Percentiles rank a stretch among this genome's conserved stretches.
phyloP scores from a whole-genome alignment of 2,329 filamentous ascomycete species.

The Ophiostoma novo-ulmi region DNA sequence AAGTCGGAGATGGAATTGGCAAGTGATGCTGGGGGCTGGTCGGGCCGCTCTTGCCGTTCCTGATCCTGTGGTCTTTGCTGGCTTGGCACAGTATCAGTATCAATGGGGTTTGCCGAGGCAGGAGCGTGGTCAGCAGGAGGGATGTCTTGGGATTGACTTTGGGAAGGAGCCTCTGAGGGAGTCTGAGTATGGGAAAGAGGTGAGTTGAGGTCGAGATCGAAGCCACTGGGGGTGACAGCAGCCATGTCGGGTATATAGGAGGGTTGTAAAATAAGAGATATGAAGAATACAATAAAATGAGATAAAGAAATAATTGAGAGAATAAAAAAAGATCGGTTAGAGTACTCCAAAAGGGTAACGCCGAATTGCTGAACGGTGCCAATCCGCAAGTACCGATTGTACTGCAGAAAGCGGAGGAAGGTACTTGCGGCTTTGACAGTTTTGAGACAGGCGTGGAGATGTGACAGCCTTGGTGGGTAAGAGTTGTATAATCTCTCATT shows the following conservation, averaged over 20 bases:
- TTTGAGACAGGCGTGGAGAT: not conserved
- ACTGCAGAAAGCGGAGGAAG: not conserved
- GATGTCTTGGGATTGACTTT: not conserved
- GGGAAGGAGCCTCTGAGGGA: not conserved
- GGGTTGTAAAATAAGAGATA: not conserved
- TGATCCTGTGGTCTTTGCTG: not conserved
- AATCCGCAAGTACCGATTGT: not conserved
- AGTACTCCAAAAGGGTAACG: not conserved
- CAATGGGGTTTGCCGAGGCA: not conserved
- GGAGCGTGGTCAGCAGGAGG: not conserved
- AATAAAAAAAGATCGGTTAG: not conserved
- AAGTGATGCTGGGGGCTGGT: not conserved
- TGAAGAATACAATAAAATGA: not conserved
- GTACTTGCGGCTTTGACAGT: not conserved
- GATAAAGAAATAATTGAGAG: not conserved
- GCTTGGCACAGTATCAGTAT: not conserved
- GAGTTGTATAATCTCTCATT: not conserved
- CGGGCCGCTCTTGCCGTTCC: not conserved
- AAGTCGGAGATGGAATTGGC: not conserved
- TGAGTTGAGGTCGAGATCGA: not conserved
- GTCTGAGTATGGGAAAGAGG: not conserved
- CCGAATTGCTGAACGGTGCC: not conserved
- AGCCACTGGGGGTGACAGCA: not conserved
- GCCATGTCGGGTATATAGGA: constrained; percentile 8
- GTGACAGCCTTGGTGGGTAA: not conserved